Conservation (phyloP, 2,329 filamentous ascomycete species). For the Elsinoe batatas region DNA sequence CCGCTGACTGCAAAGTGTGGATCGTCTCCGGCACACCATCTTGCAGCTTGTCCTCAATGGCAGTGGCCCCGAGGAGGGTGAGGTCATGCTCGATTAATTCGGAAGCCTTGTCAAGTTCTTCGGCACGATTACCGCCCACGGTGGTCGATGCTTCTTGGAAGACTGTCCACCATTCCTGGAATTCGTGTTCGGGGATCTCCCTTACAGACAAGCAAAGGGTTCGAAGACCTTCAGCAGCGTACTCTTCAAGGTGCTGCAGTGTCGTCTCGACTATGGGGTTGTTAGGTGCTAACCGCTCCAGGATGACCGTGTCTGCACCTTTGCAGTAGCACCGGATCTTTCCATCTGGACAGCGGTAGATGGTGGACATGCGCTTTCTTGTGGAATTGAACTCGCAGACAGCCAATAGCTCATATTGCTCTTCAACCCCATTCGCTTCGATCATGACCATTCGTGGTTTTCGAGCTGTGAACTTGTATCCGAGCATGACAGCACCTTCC, state of each 20-base stretch:
- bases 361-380: conserved; percentile 93
- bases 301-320: conserved; percentile 92
- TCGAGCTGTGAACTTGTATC: conserved; percentile 82
- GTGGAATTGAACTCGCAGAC: conserved; percentile 99
- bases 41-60: conserved; percentile 93
- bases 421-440: conserved; percentile 58
- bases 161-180: conserved; percentile 72
- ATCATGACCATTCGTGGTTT: conserved; percentile 86
- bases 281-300: conserved; percentile 75
- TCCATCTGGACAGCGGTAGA: conserved; percentile 92
- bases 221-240: conserved; percentile 88
- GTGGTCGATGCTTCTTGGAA: conserved; percentile 85
- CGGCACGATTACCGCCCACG: conserved; percentile 80
- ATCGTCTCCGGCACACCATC: conserved; percentile 98
- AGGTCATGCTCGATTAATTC: conserved; percentile 93
- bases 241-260: conserved; percentile 91
- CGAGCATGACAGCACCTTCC: conserved; percentile 73
- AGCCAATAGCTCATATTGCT: conserved; percentile 81
- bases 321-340: conserved; percentile 93
- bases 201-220: conserved; percentile 93
- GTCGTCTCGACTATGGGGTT: conserved; percentile 80
- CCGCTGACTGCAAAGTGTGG: conserved; percentile 88
- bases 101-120: conserved; percentile 93
- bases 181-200: conserved; percentile 83
- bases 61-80: conserved; percentile 83